Conservation (phyloP, 768 basidiomycete genomes). For the Roridomyces roridus region DNA sequence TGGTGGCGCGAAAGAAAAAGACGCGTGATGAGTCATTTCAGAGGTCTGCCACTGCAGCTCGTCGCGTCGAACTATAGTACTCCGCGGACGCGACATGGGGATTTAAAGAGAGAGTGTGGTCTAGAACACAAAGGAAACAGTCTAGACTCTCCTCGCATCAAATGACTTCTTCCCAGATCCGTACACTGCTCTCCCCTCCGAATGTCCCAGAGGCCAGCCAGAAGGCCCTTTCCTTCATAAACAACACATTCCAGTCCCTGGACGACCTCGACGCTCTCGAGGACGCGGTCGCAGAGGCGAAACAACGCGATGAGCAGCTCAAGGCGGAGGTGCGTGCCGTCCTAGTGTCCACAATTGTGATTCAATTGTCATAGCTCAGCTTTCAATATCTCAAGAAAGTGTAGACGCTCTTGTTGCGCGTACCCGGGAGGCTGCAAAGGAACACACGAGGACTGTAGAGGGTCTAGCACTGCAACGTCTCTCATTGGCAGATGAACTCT, state of each 20-base stretch:
- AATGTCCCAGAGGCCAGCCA: conserved; percentile 40
- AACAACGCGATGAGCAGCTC: conserved; percentile 45
- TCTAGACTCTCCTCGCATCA: conserved; percentile 6
- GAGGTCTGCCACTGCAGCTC: background rate
- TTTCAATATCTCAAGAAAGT: conserved; percentile 55
- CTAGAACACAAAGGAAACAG: no score
- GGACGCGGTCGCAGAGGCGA: conserved; percentile 47
- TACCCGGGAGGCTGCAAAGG: conserved; percentile 53
- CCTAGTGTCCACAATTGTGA: conserved; percentile 34
- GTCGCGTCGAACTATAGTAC: background rate
- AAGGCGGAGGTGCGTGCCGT: conserved; percentile 49
- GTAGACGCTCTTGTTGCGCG: conserved; percentile 53
- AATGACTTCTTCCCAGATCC: conserved; percentile 54
- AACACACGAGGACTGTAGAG: conserved; percentile 67
- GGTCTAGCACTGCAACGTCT: conserved; percentile 80
- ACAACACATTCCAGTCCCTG: conserved; percentile 52
- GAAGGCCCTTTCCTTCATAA: conserved; percentile 46
- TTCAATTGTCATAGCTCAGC: conserved; percentile 58
- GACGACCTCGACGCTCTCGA: conserved; percentile 59
- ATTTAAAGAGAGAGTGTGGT: background rate
- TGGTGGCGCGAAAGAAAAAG: background rate
- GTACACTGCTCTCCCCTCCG: conserved; percentile 55
- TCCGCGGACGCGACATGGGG: conserved; percentile 3
- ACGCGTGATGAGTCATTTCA: background rate
- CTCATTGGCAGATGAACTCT: conserved; percentile 78